Percentiles rank a stretch among this genome's conserved stretches.
These are phyloP conservation scores for Phytophthora macrochlamydospora DNA, from an alignment of 352 stramenopile genomes.

Conservation along the genomic window DNA sequence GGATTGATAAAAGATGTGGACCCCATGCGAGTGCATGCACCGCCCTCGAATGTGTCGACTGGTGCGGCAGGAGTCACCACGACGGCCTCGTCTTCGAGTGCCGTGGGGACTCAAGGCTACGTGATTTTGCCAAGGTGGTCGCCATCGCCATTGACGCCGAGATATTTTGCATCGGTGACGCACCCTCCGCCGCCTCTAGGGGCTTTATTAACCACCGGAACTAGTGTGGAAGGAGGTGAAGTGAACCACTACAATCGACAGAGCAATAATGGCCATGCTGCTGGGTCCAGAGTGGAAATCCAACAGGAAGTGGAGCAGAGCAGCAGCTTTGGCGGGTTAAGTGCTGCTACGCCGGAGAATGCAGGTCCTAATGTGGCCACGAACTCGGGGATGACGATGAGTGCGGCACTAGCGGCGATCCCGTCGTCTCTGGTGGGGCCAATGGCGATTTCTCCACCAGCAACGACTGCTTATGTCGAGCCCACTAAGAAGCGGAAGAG, in stretches of 20 bases:
- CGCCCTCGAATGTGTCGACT: constrained; percentile 8
- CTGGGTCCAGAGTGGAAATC: constrained; percentile 13
- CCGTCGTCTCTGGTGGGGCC: constrained; percentile 14
- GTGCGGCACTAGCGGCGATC: constrained; percentile 8
- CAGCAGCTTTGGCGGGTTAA: constrained; percentile 12
- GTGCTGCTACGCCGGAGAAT: constrained; percentile 4
- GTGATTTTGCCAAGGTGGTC: constrained; percentile 28
- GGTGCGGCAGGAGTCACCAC: constrained; percentile 4
- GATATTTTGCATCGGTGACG: constrained; percentile 24
- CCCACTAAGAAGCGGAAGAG: constrained; percentile 48
- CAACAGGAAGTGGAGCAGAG: constrained; percentile 12
- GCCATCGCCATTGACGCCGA: constrained; percentile 27
- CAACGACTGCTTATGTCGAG: constrained; percentile 4
- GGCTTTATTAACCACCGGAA: constrained; percentile 15
- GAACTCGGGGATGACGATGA: constrained; percentile 18
- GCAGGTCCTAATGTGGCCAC: constrained; percentile 1
- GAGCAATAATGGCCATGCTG: constrained; percentile 11
- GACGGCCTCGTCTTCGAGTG: constrained; percentile 12
- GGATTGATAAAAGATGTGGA: constrained; percentile 19
- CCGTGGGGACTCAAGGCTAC: constrained; percentile 5
- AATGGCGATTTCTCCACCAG: constrained; percentile 18
- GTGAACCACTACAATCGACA: constrained; percentile 18
- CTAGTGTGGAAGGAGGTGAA: constrained; percentile 11
- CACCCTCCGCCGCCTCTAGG: constrained; percentile 18
- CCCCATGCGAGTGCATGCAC: constrained; percentile 23